These are phyloP conservation scores for Besnoitia besnoiti DNA, from an alignment of 169 alveolate species.

Conservation along the genomic window DNA sequence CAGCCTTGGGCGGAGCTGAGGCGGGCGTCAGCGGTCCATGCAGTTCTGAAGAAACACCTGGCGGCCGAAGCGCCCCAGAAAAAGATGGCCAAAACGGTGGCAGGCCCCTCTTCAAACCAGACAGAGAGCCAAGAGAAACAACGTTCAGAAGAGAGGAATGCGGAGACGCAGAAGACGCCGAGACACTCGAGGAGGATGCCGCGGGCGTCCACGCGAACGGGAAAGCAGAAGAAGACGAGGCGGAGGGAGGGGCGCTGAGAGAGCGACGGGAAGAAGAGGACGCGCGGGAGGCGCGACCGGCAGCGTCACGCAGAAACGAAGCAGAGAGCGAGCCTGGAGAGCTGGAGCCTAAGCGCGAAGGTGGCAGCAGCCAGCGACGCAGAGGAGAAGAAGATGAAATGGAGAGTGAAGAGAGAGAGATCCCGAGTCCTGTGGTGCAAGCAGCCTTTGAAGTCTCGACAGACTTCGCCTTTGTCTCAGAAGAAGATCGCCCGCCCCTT, in stretches of 20 bases:
- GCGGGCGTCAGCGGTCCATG: too few relatives aligned
- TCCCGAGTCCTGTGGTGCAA: background rate
- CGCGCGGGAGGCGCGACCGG: background rate
- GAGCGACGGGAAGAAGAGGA: background rate
- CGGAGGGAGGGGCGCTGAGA: background rate
- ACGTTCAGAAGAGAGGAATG: background rate
- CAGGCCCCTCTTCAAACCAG: too few relatives aligned
- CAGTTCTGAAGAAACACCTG: too few relatives aligned
- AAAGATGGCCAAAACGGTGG: too few relatives aligned
- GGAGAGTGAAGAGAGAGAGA: background rate
- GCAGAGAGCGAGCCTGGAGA: background rate
- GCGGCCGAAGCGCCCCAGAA: too few relatives aligned
- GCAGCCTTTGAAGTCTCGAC: background rate
- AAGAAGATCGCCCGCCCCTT: background rate
- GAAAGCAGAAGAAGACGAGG: conserved; percentile 4
- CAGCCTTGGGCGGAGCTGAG: too few relatives aligned
- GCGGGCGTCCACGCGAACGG: background rate
- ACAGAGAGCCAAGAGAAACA: background rate
- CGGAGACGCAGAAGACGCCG: background rate
- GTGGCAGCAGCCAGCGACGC: background rate
- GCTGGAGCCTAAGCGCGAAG: too few relatives aligned
- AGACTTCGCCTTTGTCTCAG: background rate
- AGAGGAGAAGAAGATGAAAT: background rate
- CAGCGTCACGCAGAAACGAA: background rate
- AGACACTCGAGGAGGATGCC: background rate